Evolutionary conservation across 768 basidiomycete species (phyloP), one percentile per base, ranked within the genome.

Genomic region (Termitomyces heimii): DNA sequence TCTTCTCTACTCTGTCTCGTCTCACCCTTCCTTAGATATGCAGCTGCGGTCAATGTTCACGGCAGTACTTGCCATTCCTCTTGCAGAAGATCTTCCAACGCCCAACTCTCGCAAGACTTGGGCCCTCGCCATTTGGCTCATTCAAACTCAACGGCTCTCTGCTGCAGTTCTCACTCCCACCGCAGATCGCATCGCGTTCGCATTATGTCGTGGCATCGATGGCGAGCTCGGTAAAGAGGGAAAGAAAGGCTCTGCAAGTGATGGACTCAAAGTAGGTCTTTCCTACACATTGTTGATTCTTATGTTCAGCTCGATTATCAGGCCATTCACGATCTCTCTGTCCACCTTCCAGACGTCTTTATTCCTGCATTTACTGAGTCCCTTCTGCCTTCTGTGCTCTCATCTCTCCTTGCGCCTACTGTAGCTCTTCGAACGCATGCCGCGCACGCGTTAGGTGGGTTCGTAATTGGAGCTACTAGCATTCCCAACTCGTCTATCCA

Each of bases 211-310:
- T 44, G 92, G 86, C 26, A 80, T 94, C 57, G 87, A 89, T 54
- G 92, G 92, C 7, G 87, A 92, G 60, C 80, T 93, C 14, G 92
- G 92, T 5, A 90, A 89, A 67, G 92, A 94, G 68, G 92, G 92
- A 10, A 93, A 93, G 75, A 92, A 91, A 65, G 92, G 92, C 0
- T 83, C 91, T 4, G 80, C 77, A 1, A 86, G 80, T 34, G 91
- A 94, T 68, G 89, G 88, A 22, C 76, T 92, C 46, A 89, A 85
- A 80, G 91, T 86, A 66, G 62, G 70, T 67, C 54, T 52, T 55
- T 49, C 43, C 42, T 34, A 26, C 48, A 9, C 7, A 55, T 44
- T 55, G 16, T 44, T 29, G 45, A 53, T 48, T 22, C 4, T 14
- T 37, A 55, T 49, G 64, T 44, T 56, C 24, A 32, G 24, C 24